Conservation (phyloP, 192 early-diverging fungal species). For the Entophlyctis luteolus region DNA sequence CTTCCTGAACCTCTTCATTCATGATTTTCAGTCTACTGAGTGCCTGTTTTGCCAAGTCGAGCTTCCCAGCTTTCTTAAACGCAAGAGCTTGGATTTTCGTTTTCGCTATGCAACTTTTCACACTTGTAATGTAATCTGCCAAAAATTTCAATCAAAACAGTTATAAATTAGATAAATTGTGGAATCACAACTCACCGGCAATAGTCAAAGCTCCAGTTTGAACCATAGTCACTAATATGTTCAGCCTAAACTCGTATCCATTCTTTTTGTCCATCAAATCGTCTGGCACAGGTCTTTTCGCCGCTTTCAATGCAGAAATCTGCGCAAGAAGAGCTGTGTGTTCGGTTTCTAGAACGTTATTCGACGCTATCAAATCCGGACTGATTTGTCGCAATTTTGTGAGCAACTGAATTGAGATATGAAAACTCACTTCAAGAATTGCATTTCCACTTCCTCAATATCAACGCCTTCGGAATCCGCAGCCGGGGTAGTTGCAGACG, state of each 20-base stretch:
- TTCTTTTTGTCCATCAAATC: conserved; percentile 62
- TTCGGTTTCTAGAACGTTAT: conserved; percentile 70
- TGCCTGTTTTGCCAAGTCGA: conserved; percentile 66
- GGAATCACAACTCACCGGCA: conserved; percentile 41
- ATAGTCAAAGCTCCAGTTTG: conserved; percentile 69
- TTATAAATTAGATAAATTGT: not conserved
- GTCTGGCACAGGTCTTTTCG: conserved; percentile 48
- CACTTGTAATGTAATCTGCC: conserved; percentile 53
- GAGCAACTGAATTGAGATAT: not conserved
- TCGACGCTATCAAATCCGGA: conserved; percentile 69
- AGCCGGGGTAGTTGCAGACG: not conserved
- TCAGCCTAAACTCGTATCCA: conserved; percentile 69
- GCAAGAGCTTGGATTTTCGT: conserved; percentile 61
- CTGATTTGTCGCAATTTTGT: conserved; percentile 33
- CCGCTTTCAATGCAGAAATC: conserved; percentile 44
- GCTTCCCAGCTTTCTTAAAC: conserved; percentile 62
- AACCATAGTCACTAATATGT: conserved; percentile 67
- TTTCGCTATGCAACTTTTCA: conserved; percentile 54
- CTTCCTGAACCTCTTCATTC: conserved; percentile 72
- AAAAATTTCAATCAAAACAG: conserved; percentile 29
- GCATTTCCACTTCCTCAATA: conserved; percentile 23
- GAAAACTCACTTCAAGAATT: conserved; percentile 30
- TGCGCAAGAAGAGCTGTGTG: conserved; percentile 41
- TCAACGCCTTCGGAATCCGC: not conserved
- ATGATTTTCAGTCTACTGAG: conserved; percentile 68